These are phyloP conservation scores for Ogataea neopini DNA, from an alignment of 805 yeast genomes.

Conservation along the genomic window DNA sequence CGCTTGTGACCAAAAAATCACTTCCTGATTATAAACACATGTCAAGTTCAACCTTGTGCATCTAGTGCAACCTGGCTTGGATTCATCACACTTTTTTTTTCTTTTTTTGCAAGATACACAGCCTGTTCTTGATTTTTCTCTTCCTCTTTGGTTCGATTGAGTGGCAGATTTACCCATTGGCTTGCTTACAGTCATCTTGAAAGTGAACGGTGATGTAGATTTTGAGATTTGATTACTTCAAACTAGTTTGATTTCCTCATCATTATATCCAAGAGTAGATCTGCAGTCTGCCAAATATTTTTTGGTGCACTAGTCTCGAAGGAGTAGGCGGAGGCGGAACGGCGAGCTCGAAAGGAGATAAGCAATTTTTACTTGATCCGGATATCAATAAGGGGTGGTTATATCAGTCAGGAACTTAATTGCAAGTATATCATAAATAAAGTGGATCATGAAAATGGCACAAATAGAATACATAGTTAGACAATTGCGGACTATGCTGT, in stretches of 20 bases:
- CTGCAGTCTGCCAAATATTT: neutral
- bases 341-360: neutral
- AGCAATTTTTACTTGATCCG: neutral
- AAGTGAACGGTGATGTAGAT: too few species aligned
- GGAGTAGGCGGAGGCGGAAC: neutral
- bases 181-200: too few species aligned
- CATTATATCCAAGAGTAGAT: neutral
- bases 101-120: constrained; percentile 45
- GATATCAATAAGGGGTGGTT: too few species aligned
- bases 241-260: too few species aligned
- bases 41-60: constrained; percentile 23
- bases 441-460: too few species aligned
- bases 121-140: constrained; percentile 32
- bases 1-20: constrained; percentile 21
- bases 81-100: constrained; percentile 41
- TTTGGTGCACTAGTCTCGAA: too few species aligned
- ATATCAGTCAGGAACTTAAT: too few species aligned
- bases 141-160: constrained; percentile 1
- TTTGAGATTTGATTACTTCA: too few species aligned
- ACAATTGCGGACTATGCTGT: too few species aligned
- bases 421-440: too few species aligned
- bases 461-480: too few species aligned
- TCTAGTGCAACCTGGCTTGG: constrained; percentile 23
- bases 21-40: constrained; percentile 21
- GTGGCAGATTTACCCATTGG: neutral